Base-by-base conservation (phyloP, 805 yeast species). In the Metschnikowia baotianmanensis region DNA sequence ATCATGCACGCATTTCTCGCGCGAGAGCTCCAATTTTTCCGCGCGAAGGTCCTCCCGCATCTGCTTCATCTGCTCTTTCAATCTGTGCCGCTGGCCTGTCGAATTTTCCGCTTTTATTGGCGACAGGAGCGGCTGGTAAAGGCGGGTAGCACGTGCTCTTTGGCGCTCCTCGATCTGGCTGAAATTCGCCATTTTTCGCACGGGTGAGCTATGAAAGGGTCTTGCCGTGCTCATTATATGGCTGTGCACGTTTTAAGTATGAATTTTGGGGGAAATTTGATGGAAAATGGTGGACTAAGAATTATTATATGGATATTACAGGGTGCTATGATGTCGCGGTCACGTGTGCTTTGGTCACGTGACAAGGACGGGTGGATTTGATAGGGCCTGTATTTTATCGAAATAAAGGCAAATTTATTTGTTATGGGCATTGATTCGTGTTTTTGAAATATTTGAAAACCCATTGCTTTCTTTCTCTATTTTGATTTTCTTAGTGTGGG, bases 61-160 rank as follows among this genome's bases (percentile, higher is more conserved):
- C 19, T 34, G 35, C 33, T 31, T 18, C 37, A 46, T 42, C 29
- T 45, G 43, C 20, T 38, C 36, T n/a, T 26, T 34, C 16, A 39
- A 31, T 19, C 15, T 36, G 13, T 20, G 34, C 19, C 35, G 20
- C 31, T 38, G 40, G 21, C 11, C 23, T 5, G 41, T 35, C 12
- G 19, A 23, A 8, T 15, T 24, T 28, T 28, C 32, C 16, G 10
- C 24, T 22, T 35, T 35, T 11, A 41, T 21, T 6, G 55, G 55
- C 15, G 52, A 46, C 28, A 48, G 43, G 51, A 52, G 40, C 5
- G 56, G 56, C 19, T 39, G 47, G 20, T 39, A 43, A 6, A 46
- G 48, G 16, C 32, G 36, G 12, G 17, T 23, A 4, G 47, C 47
- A 7, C 56, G 44, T 25, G 29, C 34, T 8, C 28, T 28, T 34